These are phyloP conservation scores for Hypoxylon rickii DNA, from an alignment of 495 filamentous ascomycete genomes.

Conservation along the genomic window DNA sequence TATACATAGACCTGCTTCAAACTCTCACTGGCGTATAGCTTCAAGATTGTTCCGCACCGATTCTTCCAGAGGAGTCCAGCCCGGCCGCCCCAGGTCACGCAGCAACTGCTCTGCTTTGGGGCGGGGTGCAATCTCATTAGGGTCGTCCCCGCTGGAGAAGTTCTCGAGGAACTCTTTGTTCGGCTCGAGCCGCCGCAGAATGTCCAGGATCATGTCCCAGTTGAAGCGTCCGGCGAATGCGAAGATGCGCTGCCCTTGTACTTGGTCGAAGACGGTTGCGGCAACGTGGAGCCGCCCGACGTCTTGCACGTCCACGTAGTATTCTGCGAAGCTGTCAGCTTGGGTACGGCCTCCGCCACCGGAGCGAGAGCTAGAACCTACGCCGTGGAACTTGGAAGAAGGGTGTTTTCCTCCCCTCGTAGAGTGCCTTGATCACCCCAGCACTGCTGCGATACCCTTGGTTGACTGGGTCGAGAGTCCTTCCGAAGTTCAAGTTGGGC, in stretches of 20 bases:
- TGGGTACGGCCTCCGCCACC: not conserved
- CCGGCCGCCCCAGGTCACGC: not conserved
- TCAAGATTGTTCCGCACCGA: not conserved
- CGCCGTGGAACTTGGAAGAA: not conserved
- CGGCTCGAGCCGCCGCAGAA: not conserved
- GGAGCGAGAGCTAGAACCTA: not conserved
- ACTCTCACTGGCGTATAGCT: too few species aligned
- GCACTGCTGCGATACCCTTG: not conserved
- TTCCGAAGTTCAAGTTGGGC: not conserved
- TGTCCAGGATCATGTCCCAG: not conserved
- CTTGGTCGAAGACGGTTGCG: not conserved
- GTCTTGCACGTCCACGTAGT: not conserved
- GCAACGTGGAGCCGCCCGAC: not conserved
- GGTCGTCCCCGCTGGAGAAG: not conserved
- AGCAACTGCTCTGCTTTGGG: not conserved
- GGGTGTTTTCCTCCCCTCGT: not conserved
- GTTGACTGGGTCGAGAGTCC: not conserved
- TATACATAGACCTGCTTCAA: too few species aligned
- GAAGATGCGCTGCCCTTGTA: not conserved
- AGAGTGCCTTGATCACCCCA: not conserved
- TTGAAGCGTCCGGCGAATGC: not conserved
- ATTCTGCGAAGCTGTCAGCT: not conserved
- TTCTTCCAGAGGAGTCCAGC: not conserved
- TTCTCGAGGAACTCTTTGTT: not conserved
- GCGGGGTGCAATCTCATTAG: not conserved